Conservation (phyloP, 1,139 yeast genomes). For the Hyphopichia buzzinii region DNA sequence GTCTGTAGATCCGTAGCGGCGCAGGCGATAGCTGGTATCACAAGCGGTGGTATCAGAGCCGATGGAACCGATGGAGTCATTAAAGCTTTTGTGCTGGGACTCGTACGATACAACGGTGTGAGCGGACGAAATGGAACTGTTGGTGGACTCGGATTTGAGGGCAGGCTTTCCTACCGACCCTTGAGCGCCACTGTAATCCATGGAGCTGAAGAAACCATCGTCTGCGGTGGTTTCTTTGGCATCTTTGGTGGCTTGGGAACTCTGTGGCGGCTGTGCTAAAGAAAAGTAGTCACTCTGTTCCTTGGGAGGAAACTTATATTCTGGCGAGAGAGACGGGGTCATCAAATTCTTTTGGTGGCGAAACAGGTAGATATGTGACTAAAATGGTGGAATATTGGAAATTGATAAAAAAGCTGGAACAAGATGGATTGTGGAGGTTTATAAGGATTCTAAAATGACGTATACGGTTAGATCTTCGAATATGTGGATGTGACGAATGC, state of each 20-base stretch:
- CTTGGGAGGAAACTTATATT: not conserved
- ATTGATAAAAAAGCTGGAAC: not conserved
- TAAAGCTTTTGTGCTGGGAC: slow-evolving; percentile 10
- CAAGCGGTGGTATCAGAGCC: slow-evolving; percentile 19
- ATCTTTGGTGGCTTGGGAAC: no score
- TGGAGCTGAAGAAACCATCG: no score
- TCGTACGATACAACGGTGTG: slow-evolving; percentile 6
- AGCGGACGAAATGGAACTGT: slow-evolving; percentile 4
- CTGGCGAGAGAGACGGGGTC: not conserved
- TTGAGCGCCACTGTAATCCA: no score
- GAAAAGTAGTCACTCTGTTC: slow-evolving; percentile 1
- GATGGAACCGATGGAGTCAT: slow-evolving; percentile 18
- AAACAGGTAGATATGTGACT: slow-evolving; percentile 5
- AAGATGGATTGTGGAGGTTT: not conserved
- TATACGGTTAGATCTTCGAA: no score
- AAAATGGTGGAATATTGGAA: not conserved
- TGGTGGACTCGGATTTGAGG: not conserved
- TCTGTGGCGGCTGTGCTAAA: slow-evolving; percentile 1
- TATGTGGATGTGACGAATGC: no score
- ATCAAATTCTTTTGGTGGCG: not conserved
- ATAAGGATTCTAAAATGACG: not conserved
- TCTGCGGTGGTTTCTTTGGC: no score
- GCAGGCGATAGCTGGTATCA: slow-evolving; percentile 6
- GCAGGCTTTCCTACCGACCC: not conserved
- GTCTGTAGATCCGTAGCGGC: slow-evolving; percentile 16